phyloP scores from a whole-genome alignment of 2,329 filamentous ascomycete species.

The Diaporthe helianthi region DNA sequence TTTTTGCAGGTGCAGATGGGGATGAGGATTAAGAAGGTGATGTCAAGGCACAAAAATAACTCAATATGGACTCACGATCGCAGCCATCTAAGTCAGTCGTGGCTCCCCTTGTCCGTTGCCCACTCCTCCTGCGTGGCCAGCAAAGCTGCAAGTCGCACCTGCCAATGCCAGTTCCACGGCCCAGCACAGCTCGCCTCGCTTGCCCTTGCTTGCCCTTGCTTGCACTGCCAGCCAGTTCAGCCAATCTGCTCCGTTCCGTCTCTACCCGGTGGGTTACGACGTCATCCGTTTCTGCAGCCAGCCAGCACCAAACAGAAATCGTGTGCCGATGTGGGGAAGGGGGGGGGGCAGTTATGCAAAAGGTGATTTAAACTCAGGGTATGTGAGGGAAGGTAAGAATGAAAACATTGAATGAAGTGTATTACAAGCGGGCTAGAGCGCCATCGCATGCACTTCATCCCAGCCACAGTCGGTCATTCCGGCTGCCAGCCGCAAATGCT shows the following conservation, averaged over 20 bases:
- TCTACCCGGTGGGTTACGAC: constrained; percentile 17
- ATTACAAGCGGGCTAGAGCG: background rate
- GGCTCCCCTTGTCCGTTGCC: constrained; percentile 15
- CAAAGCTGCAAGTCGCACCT: constrained; percentile 10
- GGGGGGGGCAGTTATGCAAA: background rate
- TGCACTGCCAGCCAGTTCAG: background rate
- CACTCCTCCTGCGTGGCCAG: constrained; percentile 13
- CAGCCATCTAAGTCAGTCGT: constrained; percentile 30
- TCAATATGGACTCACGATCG: constrained; percentile 28
- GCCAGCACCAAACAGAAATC: background rate
- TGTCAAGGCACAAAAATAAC: background rate
- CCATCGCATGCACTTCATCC: constrained; percentile 4
- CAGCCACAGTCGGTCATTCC: constrained; percentile 21
- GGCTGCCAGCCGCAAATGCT: background rate
- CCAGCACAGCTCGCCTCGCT: constrained; percentile 2
- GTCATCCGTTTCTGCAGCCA: background rate
- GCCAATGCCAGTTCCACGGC: constrained; percentile 8
- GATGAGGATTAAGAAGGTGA: background rate
- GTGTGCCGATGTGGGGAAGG: background rate
- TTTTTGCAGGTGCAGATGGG: background rate
- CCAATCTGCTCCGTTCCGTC: constrained; percentile 1
- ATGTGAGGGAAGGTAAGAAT: background rate
- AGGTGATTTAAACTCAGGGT: background rate
- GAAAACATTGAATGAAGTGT: background rate
- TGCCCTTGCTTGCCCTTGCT: too few relatives aligned